A percentile compares a stretch with the other conserved stretches of the same genome.
Conservation (phyloP, 2,329 filamentous ascomycete genomes). For the Aspergillus floridensis region DNA sequence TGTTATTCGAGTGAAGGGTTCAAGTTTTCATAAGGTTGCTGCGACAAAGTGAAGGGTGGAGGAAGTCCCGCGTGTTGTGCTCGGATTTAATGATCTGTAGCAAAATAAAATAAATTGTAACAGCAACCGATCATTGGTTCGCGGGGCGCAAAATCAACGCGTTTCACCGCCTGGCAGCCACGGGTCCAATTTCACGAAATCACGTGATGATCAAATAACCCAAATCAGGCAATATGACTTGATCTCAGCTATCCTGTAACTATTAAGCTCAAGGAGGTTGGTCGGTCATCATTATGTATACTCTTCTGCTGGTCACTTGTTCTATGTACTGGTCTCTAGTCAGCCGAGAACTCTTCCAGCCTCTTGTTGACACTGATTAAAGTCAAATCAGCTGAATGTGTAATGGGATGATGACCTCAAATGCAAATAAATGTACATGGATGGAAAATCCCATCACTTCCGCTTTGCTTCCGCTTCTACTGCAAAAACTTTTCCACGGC, state of each 20-base stretch:
- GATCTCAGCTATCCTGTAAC: too few relatives aligned
- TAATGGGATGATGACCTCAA: background rate
- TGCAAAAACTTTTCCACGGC: constrained; percentile 75
- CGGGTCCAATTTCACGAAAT: too few relatives aligned
- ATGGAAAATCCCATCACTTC: background rate
- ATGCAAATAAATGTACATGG: background rate
- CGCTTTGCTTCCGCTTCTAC: constrained; percentile 33
- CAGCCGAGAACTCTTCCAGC: too few relatives aligned
- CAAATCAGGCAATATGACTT: too few relatives aligned
- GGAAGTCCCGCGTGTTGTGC: background rate
- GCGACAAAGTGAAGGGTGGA: background rate
- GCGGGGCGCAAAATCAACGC: constrained; percentile 1
- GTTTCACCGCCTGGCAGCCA: constrained; percentile 4
- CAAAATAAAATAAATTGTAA: constrained; percentile 2
- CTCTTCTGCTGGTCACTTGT: too few relatives aligned
- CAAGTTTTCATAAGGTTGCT: background rate
- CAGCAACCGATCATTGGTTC: background rate
- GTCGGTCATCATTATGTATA: too few relatives aligned
- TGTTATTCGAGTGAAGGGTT: background rate
- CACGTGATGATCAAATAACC: too few relatives aligned
- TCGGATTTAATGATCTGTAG: constrained; percentile 1
- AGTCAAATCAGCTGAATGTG: background rate
- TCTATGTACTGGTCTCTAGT: too few relatives aligned
- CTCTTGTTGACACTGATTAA: too few relatives aligned
- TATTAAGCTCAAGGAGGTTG: too few relatives aligned